A percentile compares a stretch with the other conserved stretches of the same genome.
These are phyloP conservation scores for Stagonosporopsis vannaccii DNA, from an alignment of 2,329 filamentous ascomycete species.

Conservation along the genomic window DNA sequence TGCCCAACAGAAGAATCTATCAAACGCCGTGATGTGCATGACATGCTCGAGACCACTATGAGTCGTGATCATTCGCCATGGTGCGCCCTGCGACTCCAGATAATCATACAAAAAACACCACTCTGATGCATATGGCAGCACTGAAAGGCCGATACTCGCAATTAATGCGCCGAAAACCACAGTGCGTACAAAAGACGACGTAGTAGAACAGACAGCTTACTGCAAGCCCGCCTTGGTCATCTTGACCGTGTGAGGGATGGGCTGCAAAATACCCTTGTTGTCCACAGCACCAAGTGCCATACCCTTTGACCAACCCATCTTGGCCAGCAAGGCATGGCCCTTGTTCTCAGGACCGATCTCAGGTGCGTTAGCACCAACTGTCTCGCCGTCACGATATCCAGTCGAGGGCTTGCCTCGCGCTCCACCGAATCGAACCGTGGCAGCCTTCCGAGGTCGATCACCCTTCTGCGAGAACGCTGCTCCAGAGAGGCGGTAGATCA, in stretches of 20 bases:
- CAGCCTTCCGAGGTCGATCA: constrained; percentile 17
- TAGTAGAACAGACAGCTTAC: constrained; percentile 10
- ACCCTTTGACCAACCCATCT: constrained; percentile 94
- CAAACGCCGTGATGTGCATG: constrained; percentile 10
- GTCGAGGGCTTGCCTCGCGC: constrained; percentile 26
- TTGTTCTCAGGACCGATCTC: constrained; percentile 84
- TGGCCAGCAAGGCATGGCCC: constrained; percentile 87
- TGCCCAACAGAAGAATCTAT: not conserved
- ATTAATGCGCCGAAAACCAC: not conserved
- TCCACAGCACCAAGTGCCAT: constrained; percentile 81
- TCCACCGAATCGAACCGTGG: constrained; percentile 22
- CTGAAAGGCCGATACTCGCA: not conserved
- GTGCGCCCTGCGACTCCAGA: constrained; percentile 5
- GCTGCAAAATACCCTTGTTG: constrained; percentile 88
- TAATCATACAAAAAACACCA: constrained; percentile 15
- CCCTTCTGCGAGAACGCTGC: constrained; percentile 18
- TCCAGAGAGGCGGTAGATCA: constrained; percentile 50
- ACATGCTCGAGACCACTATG: not conserved
- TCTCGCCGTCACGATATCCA: constrained; percentile 79
- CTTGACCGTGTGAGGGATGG: constrained; percentile 87
- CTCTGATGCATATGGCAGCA: not conserved
- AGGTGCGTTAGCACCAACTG: constrained; percentile 84
- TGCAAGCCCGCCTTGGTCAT: constrained; percentile 79
- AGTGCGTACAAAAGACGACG: not conserved
- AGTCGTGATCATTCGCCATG: not conserved